Evolutionary conservation across 768 basidiomycete genomes (phyloP).

Genomic region (Lactarius evosmus): DNA sequence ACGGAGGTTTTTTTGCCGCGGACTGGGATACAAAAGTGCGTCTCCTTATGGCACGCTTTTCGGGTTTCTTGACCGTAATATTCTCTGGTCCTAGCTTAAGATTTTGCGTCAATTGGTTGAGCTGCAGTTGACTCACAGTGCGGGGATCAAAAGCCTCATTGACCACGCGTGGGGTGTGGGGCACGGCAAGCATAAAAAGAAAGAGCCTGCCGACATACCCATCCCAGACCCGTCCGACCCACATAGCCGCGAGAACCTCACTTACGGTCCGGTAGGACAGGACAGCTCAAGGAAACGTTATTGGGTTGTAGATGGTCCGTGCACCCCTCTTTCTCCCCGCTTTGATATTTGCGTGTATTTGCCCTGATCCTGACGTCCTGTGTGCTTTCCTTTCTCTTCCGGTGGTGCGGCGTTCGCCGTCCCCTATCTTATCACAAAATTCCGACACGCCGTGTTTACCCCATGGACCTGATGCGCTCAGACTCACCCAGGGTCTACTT

Average conservation of each 20-base stretch:
- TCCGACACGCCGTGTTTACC: slow-evolving; percentile 28
- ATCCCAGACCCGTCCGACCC: slow-evolving; percentile 55
- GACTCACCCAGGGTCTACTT: slow-evolving; percentile 83
- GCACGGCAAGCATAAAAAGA: slow-evolving; percentile 83
- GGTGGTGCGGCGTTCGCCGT: slow-evolving; percentile 42
- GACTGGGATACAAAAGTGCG: slow-evolving; percentile 80
- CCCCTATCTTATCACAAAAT: slow-evolving; percentile 29
- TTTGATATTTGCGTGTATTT: slow-evolving; percentile 72
- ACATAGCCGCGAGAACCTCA: slow-evolving; percentile 61
- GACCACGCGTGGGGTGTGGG: slow-evolving; percentile 86
- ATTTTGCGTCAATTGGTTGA: slow-evolving; percentile 83
- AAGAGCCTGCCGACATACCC: slow-evolving; percentile 53
- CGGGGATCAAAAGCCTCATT: slow-evolving; percentile 65
- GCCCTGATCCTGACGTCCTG: slow-evolving; percentile 39
- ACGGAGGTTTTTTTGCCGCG: slow-evolving; percentile 76
- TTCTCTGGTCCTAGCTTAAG: slow-evolving; percentile 54
- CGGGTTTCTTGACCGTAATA: slow-evolving; percentile 27
- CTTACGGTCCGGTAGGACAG: slow-evolving; percentile 71
- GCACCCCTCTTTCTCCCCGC: slow-evolving; percentile 37
- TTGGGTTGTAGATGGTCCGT: slow-evolving; percentile 89
- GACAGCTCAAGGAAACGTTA: slow-evolving; percentile 74
- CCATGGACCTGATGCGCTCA: slow-evolving; percentile 33
- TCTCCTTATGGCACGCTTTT: slow-evolving; percentile 29
- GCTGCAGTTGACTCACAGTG: slow-evolving; percentile 68
- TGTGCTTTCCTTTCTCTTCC: slow-evolving; percentile 40